Base-by-base conservation (phyloP, 257 asterid genomes). In the Paraleonurus japonicus region DNA sequence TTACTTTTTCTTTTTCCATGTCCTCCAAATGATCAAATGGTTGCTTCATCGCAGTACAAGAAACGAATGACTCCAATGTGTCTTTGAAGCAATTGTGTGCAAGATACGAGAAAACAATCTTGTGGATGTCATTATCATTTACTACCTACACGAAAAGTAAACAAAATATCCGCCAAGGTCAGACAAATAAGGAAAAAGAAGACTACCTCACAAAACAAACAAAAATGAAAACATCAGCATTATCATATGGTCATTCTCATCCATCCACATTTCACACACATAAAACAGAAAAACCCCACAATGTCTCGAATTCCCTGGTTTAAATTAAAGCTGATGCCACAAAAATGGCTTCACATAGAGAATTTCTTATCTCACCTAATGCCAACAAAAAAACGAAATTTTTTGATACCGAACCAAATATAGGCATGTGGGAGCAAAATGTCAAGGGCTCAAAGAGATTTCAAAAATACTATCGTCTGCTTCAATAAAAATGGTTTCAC, bases 1-100 rank as follows among this genome's bases (percentile, higher is more conserved):
- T 76, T 89, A 91, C 99, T 76, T 83, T 89, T 92, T 81, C 95
- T 81, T 80, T 76, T 81, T 86, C 96, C 87, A 91, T 91, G 77
- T 87, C 84, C 79, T 86, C 90, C 17, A 88, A 80, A 76, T 79
- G 73, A 80, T 75, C 86, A 24, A 64, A 74, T 53, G 90, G 67
- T 71, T 81, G 90, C 76, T 80, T 80, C 83, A 84, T 74, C 69
- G 93, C 96, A 43, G 88, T 82, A 73, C 86, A 80, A 69, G 91
- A 72, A 75, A 79, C 70, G 63, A 91, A 91, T 0, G 98, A 86
- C 73, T 89, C 93, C 72, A 87, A 72, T 0, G 98, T 94, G 74
- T 83, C 96, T 50, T 81, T 82, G 86, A 81, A 91, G 92, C 98
- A 88, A 84, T 83, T 85, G 76, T 94, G 96, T 57, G 82, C 91